Evolutionary conservation across 2,329 filamentous ascomycete species (phyloP).

Genomic region (Taxawa tesnikishii): DNA sequence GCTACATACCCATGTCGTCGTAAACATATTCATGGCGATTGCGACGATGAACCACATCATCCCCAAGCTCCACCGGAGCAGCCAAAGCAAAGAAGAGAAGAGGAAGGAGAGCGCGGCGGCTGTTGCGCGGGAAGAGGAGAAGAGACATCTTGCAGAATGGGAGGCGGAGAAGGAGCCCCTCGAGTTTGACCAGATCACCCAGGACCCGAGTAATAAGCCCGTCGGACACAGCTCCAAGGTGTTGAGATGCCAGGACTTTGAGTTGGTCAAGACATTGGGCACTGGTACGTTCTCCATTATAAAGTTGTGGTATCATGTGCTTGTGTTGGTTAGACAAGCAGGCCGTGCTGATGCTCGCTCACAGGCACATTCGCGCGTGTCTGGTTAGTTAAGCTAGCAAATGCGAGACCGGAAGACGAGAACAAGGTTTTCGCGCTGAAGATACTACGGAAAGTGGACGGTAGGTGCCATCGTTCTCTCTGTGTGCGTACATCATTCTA

Average conservation of each 20-base stretch:
- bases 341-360: too few relatives aligned
- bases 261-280: slow-evolving; percentile 61
- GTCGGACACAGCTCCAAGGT: slow-evolving; percentile 35
- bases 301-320: too few relatives aligned
- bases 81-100: slow-evolving; percentile 8
- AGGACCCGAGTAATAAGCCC: slow-evolving; percentile 29
- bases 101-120: slow-evolving; percentile 14
- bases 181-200: slow-evolving; percentile 28
- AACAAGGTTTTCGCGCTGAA: slow-evolving; percentile 69
- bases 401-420: slow-evolving; percentile 37
- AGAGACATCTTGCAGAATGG: slow-evolving; percentile 32
- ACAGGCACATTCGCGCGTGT: slow-evolving; percentile 71
- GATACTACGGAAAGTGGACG: slow-evolving; percentile 53
- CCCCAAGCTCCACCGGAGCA: slow-evolving; percentile 22
- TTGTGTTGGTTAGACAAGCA: too few relatives aligned
- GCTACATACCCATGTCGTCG: too few relatives aligned
- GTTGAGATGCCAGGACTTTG: slow-evolving; percentile 49
- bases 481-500: too few relatives aligned
- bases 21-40: too few relatives aligned
- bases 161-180: slow-evolving; percentile 31
- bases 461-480: too few relatives aligned
- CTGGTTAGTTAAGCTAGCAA: slow-evolving; percentile 58
- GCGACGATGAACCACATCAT: slow-evolving; percentile 18
- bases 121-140: slow-evolving; percentile 33
- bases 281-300: slow-evolving; percentile 51